A percentile compares a stretch with the other conserved stretches of the same genome.
These are phyloP conservation scores for Neopestalotiopsis sp. DNA, from an alignment of 2,329 filamentous ascomycete species.

Conservation along the genomic window DNA sequence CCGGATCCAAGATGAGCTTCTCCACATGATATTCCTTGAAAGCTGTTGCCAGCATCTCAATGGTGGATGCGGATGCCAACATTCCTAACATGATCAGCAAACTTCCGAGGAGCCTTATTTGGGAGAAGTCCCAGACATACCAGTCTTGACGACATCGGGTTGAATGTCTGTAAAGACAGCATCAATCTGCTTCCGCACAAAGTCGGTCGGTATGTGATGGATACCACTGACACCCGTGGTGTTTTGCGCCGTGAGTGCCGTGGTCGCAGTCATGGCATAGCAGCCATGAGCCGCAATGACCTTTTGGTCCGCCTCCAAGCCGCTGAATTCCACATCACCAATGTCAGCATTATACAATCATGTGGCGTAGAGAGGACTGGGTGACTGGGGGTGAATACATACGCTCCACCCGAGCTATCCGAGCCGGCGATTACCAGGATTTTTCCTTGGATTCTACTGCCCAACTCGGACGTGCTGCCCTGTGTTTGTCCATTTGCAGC, in stretches of 20 bases:
- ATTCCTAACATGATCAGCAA: constrained; percentile 64
- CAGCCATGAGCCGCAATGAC: constrained; percentile 90
- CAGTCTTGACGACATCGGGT: constrained; percentile 90
- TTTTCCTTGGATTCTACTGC: constrained; percentile 8
- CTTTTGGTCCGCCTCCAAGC: constrained; percentile 94
- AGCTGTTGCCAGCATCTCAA: constrained; percentile 70
- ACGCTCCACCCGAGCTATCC: constrained; percentile 78
- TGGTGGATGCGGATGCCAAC: constrained; percentile 75
- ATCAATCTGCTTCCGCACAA: constrained; percentile 85
- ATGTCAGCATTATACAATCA: not conserved
- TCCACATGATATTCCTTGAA: constrained; percentile 62
- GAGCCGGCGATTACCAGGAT: constrained; percentile 75
- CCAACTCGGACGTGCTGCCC: not conserved
- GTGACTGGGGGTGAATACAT: constrained; percentile 41
- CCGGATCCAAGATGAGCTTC: constrained; percentile 75
- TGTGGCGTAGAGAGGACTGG: not conserved
- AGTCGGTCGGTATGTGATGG: constrained; percentile 76
- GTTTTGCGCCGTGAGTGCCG: constrained; percentile 95
- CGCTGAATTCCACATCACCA: constrained; percentile 55
- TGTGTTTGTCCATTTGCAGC: not conserved
- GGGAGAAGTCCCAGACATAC: constrained; percentile 49
- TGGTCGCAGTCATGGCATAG: constrained; percentile 96
- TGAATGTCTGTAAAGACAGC: constrained; percentile 83
- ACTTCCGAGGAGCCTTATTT: constrained; percentile 18
- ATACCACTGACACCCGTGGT: constrained; percentile 84